Percentiles rank a stretch among this genome's conserved stretches.
These are phyloP conservation scores for Dinochytrium kinnereticum DNA, from an alignment of 371 early-diverging fungal genomes.

Conservation along the genomic window DNA sequence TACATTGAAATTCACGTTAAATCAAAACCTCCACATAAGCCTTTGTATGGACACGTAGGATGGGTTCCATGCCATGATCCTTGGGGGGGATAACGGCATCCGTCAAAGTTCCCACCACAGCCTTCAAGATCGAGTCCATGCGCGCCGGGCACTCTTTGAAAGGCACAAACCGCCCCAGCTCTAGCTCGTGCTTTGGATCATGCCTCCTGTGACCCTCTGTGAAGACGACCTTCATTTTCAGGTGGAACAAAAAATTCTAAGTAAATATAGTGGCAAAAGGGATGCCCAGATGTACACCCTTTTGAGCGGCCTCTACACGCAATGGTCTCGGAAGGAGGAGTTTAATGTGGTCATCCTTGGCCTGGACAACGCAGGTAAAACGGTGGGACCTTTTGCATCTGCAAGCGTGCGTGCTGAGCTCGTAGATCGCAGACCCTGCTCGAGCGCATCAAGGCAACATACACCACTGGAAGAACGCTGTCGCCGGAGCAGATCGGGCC, in stretches of 20 bases:
- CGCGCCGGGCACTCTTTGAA: conserved; percentile 42
- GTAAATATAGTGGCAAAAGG: too few species aligned
- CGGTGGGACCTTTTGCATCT: conserved; percentile 59
- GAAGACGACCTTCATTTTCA: background rate
- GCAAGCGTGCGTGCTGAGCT: background rate
- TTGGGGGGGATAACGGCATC: conserved; percentile 27
- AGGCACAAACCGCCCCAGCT: conserved; percentile 34
- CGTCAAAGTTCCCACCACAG: conserved; percentile 27
- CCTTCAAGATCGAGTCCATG: conserved; percentile 30
- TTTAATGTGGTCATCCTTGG: conserved; percentile 94
- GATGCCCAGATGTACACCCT: conserved; percentile 81
- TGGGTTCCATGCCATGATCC: conserved; percentile 65
- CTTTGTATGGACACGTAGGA: conserved; percentile 61
- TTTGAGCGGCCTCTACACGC: conserved; percentile 84
- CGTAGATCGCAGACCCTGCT: conserved; percentile 64
- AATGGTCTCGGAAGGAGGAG: conserved; percentile 85
- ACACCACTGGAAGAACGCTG: conserved; percentile 68
- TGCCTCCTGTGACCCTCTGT: conserved; percentile 8
- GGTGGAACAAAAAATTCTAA: too few species aligned
- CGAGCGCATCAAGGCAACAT: conserved; percentile 82
- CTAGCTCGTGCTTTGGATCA: conserved; percentile 31
- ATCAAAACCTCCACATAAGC: conserved; percentile 55
- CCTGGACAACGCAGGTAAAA: conserved; percentile 96
- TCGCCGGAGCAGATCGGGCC: conserved; percentile 91
- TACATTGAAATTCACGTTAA: too few species aligned